Conservation (phyloP, 331 rosid genomes). For the Telfairia occidentalis region DNA sequence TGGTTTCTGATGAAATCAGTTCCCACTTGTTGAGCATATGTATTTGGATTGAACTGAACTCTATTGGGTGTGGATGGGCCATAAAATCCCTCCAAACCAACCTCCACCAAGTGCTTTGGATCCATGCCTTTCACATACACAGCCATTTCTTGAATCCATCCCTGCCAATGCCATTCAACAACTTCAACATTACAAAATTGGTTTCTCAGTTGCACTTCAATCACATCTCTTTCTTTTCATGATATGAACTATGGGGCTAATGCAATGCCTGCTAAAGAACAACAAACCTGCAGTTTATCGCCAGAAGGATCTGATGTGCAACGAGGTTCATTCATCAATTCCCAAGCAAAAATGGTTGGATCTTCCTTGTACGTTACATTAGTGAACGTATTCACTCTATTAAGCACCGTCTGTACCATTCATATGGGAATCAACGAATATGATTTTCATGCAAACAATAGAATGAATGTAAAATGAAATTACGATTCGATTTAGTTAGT, state of each 20-base stretch:
- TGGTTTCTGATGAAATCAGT: constrained; percentile 86
- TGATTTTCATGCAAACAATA: background rate
- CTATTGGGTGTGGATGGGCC: constrained; percentile 82
- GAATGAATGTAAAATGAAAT: background rate
- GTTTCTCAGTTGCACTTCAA: background rate
- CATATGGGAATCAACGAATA: constrained; percentile 7
- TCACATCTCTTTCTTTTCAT: background rate
- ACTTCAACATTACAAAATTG: background rate
- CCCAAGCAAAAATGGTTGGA: constrained; percentile 92
- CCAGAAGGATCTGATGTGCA: constrained; percentile 86
- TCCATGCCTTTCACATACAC: constrained; percentile 73
- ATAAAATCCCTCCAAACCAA: constrained; percentile 91
- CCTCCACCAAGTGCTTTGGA: constrained; percentile 80
- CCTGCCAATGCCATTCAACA: constrained; percentile 25
- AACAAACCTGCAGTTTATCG: constrained; percentile 54
- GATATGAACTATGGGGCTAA: background rate
- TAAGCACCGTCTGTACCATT: constrained; percentile 54
- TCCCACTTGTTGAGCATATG: constrained; percentile 86
- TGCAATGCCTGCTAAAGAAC: background rate
- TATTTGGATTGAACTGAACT: constrained; percentile 76
- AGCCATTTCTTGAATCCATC: constrained; percentile 95
- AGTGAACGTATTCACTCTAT: constrained; percentile 67
- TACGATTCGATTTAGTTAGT: background rate
- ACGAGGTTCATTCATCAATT: constrained; percentile 88
- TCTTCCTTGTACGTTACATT: constrained; percentile 84